Evolutionary conservation across 371 early-diverging fungal species (phyloP).

Genomic region (Actinomucor elegans): DNA sequence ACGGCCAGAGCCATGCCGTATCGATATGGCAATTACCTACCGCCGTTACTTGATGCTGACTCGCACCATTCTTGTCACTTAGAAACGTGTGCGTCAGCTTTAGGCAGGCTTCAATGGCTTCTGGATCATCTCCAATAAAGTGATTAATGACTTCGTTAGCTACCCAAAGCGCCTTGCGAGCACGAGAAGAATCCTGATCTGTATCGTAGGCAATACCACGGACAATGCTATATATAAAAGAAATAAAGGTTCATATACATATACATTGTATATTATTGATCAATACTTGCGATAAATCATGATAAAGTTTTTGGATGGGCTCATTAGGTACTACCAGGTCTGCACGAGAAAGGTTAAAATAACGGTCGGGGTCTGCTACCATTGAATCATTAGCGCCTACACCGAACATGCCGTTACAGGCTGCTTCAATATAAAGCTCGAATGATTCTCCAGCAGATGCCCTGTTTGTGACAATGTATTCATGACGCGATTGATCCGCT

Average conservation of each 20-base stretch:
- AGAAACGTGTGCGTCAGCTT: conserved; percentile 67
- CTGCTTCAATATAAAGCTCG: conserved; percentile 84
- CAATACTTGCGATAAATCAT: conserved; percentile 56
- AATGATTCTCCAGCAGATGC: conserved; percentile 65
- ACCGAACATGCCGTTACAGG: conserved; percentile 95
- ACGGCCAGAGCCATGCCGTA: conserved; percentile 91
- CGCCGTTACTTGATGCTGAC: conserved; percentile 68
- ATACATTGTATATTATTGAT: background rate
- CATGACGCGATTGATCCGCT: conserved; percentile 72
- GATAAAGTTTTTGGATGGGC: conserved; percentile 64
- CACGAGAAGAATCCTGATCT: conserved; percentile 64
- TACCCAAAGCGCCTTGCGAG: conserved; percentile 67
- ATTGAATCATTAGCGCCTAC: conserved; percentile 63
- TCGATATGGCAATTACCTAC: conserved; percentile 89
- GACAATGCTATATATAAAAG: conserved; percentile 71
- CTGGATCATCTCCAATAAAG: conserved; percentile 56
- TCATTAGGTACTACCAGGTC: conserved; percentile 74
- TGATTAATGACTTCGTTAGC: conserved; percentile 82
- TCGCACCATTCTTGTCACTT: conserved; percentile 51
- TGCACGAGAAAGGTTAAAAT: conserved; percentile 50
- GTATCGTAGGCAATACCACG: conserved; percentile 77
- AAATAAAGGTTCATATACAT: background rate
- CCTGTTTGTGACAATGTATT: conserved; percentile 67
- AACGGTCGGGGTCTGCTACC: conserved; percentile 71
- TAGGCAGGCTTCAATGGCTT: conserved; percentile 57